A percentile compares a stretch with the other conserved stretches of the same genome.
Evolutionary conservation across 2,329 filamentous ascomycete species (phyloP).

Genomic region (Calycina herbarum): DNA sequence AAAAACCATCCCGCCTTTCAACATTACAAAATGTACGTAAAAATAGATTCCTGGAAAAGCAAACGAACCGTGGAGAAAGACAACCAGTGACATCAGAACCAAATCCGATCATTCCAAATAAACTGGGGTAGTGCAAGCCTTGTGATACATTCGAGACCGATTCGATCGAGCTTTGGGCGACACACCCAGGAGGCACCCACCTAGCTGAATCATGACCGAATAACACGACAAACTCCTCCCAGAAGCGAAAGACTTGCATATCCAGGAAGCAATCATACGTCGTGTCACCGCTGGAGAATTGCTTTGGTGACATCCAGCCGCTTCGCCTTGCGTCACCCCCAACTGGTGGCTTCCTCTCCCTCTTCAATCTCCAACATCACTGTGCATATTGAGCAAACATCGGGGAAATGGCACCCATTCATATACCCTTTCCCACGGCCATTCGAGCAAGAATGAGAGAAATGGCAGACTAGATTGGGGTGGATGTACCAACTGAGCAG

Average conservation of each 20-base stretch:
- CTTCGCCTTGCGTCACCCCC: neutral
- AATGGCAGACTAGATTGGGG: neutral
- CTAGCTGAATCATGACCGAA: neutral
- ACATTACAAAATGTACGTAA: neutral
- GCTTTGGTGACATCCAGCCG: neutral
- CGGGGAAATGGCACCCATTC: slow-evolving; percentile 13
- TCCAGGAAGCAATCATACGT: neutral
- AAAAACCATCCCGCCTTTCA: neutral
- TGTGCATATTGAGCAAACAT: slow-evolving; percentile 6
- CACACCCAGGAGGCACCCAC: neutral
- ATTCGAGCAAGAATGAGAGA: slow-evolving; percentile 12
- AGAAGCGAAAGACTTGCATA: neutral
- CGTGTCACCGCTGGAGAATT: neutral
- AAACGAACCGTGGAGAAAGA: neutral
- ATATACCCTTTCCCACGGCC: slow-evolving; percentile 9
- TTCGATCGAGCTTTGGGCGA: neutral
- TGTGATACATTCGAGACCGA: neutral
- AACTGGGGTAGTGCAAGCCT: too few species aligned
- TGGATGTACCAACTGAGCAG: slow-evolving; percentile 15
- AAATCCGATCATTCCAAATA: neutral
- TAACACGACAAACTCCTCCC: neutral
- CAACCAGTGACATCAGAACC: neutral
- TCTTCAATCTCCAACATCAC: neutral
- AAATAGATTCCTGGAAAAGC: neutral
- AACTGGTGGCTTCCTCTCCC: neutral